Evolutionary conservation across 2,329 filamentous ascomycete genomes (phyloP).

Genomic region (Claviceps fusiformis): DNA sequence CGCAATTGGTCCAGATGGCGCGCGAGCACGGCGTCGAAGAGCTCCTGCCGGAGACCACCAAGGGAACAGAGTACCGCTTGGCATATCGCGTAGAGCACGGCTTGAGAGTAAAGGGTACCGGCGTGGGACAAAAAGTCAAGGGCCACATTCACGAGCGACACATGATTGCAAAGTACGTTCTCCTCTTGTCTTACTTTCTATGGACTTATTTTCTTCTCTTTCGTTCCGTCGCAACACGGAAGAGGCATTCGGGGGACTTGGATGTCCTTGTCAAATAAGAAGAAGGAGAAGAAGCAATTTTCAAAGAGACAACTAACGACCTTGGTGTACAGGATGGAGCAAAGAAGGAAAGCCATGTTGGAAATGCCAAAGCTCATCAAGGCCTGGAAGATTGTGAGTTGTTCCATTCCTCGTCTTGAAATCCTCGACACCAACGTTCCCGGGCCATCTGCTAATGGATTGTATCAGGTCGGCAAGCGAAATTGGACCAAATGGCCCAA

Average conservation of each 20-base stretch:
- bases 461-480: conserved; percentile 34
- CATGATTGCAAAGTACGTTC: conserved; percentile 55
- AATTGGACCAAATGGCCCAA: conserved; percentile 46
- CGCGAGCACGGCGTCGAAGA: conserved; percentile 66
- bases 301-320: conserved; percentile 5
- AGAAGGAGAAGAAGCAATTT: neutral
- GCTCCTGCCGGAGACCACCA: conserved; percentile 61
- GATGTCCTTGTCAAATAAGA: neutral
- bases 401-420: conserved; percentile 1
- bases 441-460: conserved; percentile 18
- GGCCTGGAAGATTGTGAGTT: conserved; percentile 81
- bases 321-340: conserved; percentile 52
- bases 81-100: conserved; percentile 64
- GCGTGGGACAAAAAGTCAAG: conserved; percentile 87
- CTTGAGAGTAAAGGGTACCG: conserved; percentile 78
- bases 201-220: neutral
- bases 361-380: conserved; percentile 87
- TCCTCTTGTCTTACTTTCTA: neutral
- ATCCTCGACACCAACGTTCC: neutral
- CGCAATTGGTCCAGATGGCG: conserved; percentile 80
- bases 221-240: neutral
- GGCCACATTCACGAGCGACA: conserved; percentile 87
- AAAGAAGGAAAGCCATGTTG: conserved; percentile 82
- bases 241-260: neutral
- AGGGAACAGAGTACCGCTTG: conserved; percentile 60